Conservation (phyloP, 2,329 filamentous ascomycete species). For the Sphaerostilbella broomeana region DNA sequence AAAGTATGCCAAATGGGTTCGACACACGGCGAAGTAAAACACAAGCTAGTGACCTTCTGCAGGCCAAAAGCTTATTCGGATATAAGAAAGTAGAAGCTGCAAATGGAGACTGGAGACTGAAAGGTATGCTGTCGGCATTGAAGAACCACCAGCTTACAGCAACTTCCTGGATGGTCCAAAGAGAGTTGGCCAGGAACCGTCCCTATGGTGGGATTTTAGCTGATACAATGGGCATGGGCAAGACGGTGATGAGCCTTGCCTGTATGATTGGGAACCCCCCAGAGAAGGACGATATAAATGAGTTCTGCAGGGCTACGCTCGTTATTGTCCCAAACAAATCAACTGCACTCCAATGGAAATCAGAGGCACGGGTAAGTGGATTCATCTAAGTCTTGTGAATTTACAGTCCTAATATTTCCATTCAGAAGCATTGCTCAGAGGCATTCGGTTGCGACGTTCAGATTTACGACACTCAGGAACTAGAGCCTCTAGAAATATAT, state of each 20-base stretch:
- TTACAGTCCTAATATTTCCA: neutral
- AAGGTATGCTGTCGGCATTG: slow-evolving; percentile 24
- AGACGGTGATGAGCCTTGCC: slow-evolving; percentile 69
- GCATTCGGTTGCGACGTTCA: neutral
- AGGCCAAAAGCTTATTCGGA: slow-evolving; percentile 17
- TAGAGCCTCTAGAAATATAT: neutral
- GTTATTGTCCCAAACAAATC: slow-evolving; percentile 24
- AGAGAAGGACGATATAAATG: slow-evolving; percentile 27
- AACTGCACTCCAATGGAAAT: slow-evolving; percentile 23
- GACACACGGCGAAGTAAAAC: slow-evolving; percentile 14
- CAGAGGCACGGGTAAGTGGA: neutral
- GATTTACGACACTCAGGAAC: neutral
- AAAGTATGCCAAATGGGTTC: slow-evolving; percentile 7
- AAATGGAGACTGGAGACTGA: slow-evolving; percentile 11
- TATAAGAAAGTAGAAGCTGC: slow-evolving; percentile 12
- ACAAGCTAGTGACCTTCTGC: slow-evolving; percentile 15
- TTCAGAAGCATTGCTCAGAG: neutral
- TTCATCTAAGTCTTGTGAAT: neutral
- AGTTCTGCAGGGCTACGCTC: slow-evolving; percentile 31
- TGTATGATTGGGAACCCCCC: neutral
- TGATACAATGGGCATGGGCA: slow-evolving; percentile 60
- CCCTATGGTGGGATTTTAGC: slow-evolving; percentile 36
- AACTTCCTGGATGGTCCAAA: slow-evolving; percentile 46
- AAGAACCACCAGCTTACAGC: slow-evolving; percentile 46
- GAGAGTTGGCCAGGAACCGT: slow-evolving; percentile 32